Percentiles rank a stretch among this genome's conserved stretches.
Evolutionary conservation across 192 early-diverging fungal genomes (phyloP).

Genomic region (Kickxella alabastrina): DNA sequence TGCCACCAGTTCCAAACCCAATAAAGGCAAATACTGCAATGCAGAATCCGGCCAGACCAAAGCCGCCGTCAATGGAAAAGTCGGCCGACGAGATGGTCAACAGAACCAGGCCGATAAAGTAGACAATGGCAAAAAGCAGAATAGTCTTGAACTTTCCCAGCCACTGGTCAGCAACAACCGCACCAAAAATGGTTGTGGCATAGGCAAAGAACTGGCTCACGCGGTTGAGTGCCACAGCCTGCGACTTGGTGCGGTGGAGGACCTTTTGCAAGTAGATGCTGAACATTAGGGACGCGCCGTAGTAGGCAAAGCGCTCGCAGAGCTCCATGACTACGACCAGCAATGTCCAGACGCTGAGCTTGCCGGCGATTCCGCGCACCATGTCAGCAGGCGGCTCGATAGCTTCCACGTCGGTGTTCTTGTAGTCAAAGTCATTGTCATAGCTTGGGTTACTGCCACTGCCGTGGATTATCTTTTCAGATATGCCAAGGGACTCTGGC

Average conservation of each 20-base stretch:
- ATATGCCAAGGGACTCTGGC: neutral
- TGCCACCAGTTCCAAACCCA: slow-evolving; percentile 70
- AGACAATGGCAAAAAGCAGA: slow-evolving; percentile 56
- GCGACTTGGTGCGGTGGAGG: slow-evolving; percentile 44
- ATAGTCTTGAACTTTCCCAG: slow-evolving; percentile 71
- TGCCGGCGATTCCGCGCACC: slow-evolving; percentile 13
- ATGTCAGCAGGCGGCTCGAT: slow-evolving; percentile 27
- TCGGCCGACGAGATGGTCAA: slow-evolving; percentile 61
- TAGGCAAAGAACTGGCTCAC: slow-evolving; percentile 58
- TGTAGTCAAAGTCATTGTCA: slow-evolving; percentile 4
- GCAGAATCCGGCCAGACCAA: slow-evolving; percentile 59
- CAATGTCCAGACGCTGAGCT: slow-evolving; percentile 31
- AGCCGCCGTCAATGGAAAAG: slow-evolving; percentile 46
- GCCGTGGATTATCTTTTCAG: slow-evolving; percentile 7
- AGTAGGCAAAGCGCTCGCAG: slow-evolving; percentile 59
- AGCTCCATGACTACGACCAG: slow-evolving; percentile 57
- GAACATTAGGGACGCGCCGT: slow-evolving; percentile 55
- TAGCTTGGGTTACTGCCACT: neutral
- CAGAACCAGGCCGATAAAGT: slow-evolving; percentile 60
- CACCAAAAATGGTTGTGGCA: slow-evolving; percentile 56
- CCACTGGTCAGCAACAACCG: slow-evolving; percentile 65
- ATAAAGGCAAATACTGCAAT: slow-evolving; percentile 61
- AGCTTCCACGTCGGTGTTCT: slow-evolving; percentile 6
- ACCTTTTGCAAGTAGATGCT: slow-evolving; percentile 56
- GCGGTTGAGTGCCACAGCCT: slow-evolving; percentile 51